Evolutionary conservation across 2,329 filamentous ascomycete species (phyloP).

Genomic region (Trichoderma lentiforme): DNA sequence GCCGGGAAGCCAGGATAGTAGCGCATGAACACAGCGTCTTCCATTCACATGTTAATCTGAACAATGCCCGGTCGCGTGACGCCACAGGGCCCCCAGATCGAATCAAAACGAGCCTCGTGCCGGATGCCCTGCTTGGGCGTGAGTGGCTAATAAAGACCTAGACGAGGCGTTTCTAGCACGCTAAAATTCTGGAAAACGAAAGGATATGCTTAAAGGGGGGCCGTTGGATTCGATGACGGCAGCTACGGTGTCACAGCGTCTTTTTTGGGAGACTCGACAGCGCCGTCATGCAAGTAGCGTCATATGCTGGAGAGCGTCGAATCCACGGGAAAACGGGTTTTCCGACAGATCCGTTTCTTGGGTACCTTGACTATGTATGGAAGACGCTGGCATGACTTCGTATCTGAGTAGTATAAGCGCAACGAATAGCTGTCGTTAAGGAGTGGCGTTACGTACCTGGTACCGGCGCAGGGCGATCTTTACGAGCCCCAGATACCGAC

Average conservation of each 20-base stretch:
- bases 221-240: background rate
- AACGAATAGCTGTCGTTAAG: background rate
- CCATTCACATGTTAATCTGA: background rate
- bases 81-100: background rate
- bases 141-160: background rate
- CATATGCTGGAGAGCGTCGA: background rate
- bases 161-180: background rate
- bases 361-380: background rate
- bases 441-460: background rate
- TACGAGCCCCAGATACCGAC: background rate
- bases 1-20: background rate
- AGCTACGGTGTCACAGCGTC: background rate
- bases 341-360: constrained; percentile 1
- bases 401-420: background rate
- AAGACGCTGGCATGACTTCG: background rate
- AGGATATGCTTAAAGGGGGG: background rate
- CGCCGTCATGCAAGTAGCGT: background rate
- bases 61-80: constrained; percentile 3
- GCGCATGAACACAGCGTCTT: background rate
- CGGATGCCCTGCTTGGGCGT: background rate
- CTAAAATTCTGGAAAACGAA: background rate
- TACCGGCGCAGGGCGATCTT: background rate
- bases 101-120: background rate
- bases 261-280: background rate
- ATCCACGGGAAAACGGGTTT: background rate